Conservation (phyloP, 2,329 filamentous ascomycete species). For the Alternaria incomplexa region DNA sequence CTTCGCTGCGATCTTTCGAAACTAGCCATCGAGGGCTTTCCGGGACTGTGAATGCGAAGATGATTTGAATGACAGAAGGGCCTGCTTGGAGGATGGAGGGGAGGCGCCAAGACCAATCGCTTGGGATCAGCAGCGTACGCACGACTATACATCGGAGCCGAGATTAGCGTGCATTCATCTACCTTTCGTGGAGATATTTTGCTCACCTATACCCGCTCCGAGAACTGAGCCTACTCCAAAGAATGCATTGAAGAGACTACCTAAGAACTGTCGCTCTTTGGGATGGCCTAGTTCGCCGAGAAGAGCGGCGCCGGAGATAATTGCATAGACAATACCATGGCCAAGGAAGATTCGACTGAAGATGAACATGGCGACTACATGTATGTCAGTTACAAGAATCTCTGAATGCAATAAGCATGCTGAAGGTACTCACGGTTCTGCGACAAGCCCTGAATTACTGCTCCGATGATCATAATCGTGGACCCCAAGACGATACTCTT, state of each 20-base stretch:
- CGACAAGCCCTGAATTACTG: constrained; percentile 62
- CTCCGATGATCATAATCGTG: constrained; percentile 61
- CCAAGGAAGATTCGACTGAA: constrained; percentile 68
- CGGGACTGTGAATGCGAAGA: constrained; percentile 67
- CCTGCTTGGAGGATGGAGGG: constrained; percentile 69
- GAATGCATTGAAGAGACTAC: constrained; percentile 71
- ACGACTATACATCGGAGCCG: constrained; percentile 52
- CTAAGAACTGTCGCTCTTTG: constrained; percentile 70
- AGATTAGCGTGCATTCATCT: background rate
- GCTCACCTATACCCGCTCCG: constrained; percentile 60
- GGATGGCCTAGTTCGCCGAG: constrained; percentile 72
- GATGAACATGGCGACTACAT: constrained; percentile 58
- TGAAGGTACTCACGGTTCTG: constrained; percentile 39
- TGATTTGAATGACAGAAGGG: constrained; percentile 67
- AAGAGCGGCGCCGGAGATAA: constrained; percentile 68
- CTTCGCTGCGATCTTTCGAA: constrained; percentile 66
- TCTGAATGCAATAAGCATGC: no score
- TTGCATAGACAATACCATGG: constrained; percentile 70
- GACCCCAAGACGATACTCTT: constrained; percentile 65
- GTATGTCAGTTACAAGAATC: background rate
- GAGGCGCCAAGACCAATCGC: constrained; percentile 71
- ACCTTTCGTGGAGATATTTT: background rate
- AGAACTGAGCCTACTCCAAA: constrained; percentile 66
- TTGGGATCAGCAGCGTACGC: constrained; percentile 64
- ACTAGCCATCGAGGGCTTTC: constrained; percentile 72